These are phyloP conservation scores for Rhodamnia rubescens DNA, from an alignment of 345 rosid species.

Conservation along the genomic window DNA sequence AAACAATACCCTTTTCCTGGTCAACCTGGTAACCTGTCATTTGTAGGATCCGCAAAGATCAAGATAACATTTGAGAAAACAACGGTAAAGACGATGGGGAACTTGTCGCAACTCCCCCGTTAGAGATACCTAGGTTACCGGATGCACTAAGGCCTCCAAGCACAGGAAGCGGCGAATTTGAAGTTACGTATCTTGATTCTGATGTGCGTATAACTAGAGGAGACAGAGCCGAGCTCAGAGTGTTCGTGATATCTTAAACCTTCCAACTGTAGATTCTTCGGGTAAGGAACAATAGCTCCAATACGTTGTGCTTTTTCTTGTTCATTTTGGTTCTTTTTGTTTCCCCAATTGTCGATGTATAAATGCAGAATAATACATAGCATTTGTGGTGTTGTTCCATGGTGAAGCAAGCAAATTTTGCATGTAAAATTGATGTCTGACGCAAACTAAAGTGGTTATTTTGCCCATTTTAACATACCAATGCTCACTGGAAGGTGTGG, in stretches of 20 bases:
- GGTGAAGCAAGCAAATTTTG: not conserved
- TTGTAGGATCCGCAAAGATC: slow-evolving; percentile 38
- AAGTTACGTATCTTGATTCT: slow-evolving; percentile 66
- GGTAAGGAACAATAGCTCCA: not conserved
- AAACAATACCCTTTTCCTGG: not conserved
- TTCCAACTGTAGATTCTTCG: not conserved
- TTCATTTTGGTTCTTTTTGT: not conserved
- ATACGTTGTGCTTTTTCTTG: not conserved
- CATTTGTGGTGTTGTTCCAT: not conserved
- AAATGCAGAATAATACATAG: not conserved
- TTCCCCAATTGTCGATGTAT: not conserved
- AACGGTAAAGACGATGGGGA: slow-evolving; percentile 62
- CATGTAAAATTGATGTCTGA: not conserved
- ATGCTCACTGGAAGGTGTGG: too few species aligned
- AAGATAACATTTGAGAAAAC: slow-evolving; percentile 73
- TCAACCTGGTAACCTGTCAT: not conserved
- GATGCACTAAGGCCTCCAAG: slow-evolving; percentile 55
- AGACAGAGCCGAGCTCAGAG: slow-evolving; percentile 77
- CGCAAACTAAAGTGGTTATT: too few species aligned
- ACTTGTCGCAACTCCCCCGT: slow-evolving; percentile 56
- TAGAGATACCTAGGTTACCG: slow-evolving; percentile 69
- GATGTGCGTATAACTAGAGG: slow-evolving; percentile 77
- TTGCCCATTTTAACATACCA: too few species aligned
- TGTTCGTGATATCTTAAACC: slow-evolving; percentile 47
- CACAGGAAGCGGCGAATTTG: slow-evolving; percentile 65